Evolutionary conservation across 192 early-diverging fungal genomes (phyloP), one percentile per base, ranked within the genome.

Genomic region (Ambispora gerdemannii): DNA sequence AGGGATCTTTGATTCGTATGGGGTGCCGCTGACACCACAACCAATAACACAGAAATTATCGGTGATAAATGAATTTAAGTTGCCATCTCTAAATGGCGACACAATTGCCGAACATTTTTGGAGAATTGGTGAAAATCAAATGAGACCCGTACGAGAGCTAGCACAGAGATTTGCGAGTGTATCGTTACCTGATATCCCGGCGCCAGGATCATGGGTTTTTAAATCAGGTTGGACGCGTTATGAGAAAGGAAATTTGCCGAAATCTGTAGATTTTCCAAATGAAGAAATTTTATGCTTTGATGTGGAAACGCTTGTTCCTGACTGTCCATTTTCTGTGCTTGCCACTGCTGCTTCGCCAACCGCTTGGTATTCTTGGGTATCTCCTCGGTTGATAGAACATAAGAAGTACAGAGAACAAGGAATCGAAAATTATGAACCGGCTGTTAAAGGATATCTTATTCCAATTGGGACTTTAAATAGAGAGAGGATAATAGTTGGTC

Each of bases 301-400:
- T 76, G 88, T 93, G 3, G 97, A 99, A 77, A 86, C 89, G 0
- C 65, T 95, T 7, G 81, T 88, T 0, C 76, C 74, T 15, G 76
- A 89, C 24, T 86, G 89, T 35, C 88, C 85, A 35, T 92, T 84
- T 43, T 90, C 94, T 13, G 79, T 92, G 1, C 78, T 99, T 66
- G 97, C 97, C 0, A 82, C 84, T 3, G 97, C 94, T 0, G 82
- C 82, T 19, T 92, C 93, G 0, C 66, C 71, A 13, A 75, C 78
- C n/a, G 85, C 85, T 6, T 99, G 97, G 97, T 99, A 97, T 76
- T 76, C 85, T 27, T 98, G 96, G 96, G 83, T 89, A 19, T 91
- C 95, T 20, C 95, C 96, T 19, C 86, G 86, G 69, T 71, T 96
- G 24, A 65, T 75, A 24, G 25, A 69, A 34, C 28, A 34, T n/a